Percentiles rank a stretch among this genome's conserved stretches.
These are phyloP conservation scores for Sarcocystis neurona DNA, from an alignment of 169 alveolate genomes.

Conservation along the genomic window DNA sequence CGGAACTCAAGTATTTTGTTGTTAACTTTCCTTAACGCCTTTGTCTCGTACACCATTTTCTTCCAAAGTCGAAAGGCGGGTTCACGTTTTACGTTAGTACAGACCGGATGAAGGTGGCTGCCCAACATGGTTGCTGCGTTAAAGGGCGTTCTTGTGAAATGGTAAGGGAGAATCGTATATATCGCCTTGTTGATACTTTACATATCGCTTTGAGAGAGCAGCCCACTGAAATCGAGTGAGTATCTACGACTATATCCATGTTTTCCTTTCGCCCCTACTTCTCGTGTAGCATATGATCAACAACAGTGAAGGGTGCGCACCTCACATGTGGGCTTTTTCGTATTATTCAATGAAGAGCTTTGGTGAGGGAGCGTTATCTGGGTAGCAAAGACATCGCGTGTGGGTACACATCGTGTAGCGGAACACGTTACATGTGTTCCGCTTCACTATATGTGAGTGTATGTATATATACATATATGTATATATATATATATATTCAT, in stretches of 20 bases:
- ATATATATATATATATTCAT: neutral
- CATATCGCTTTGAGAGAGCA: neutral
- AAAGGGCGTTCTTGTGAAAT: slow-evolving; percentile 62
- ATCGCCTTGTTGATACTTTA: neutral
- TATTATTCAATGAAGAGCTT: too few relatives aligned
- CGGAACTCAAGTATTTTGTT: too few relatives aligned
- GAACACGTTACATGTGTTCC: too few relatives aligned
- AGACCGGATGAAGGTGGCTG: too few relatives aligned
- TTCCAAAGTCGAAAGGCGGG: too few relatives aligned
- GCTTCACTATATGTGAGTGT: too few relatives aligned
- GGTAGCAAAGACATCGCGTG: neutral
- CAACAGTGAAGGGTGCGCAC: neutral
- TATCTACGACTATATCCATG: neutral
- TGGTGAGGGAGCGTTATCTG: neutral
- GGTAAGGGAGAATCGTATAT: slow-evolving; percentile 27
- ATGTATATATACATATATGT: too few relatives aligned
- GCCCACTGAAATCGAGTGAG: neutral
- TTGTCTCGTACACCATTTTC: too few relatives aligned
- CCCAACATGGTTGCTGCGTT: slow-evolving; percentile 63
- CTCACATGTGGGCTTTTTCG: too few relatives aligned
- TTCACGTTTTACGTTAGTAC: too few relatives aligned
- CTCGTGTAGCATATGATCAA: neutral
- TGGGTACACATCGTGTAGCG: neutral
- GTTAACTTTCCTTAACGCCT: too few relatives aligned
- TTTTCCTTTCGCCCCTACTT: neutral